Percentiles rank a stretch among this genome's conserved stretches.
phyloP scores from a whole-genome alignment of 441 rosid species.

The Gossypium davidsonii region DNA sequence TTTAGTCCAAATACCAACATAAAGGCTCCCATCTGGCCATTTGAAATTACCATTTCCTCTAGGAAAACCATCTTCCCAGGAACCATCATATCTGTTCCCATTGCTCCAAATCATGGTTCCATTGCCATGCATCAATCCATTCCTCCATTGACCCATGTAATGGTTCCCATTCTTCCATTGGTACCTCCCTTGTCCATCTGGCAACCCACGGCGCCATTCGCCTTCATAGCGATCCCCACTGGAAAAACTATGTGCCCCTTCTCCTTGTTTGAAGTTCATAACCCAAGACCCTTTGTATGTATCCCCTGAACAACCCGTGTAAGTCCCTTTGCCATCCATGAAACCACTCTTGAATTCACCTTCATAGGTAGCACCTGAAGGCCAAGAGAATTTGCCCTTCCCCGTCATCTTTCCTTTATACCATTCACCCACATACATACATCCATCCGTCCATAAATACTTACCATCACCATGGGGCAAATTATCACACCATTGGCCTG shows the following conservation, averaged over 20 bases:
- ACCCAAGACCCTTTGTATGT: constrained; percentile 76
- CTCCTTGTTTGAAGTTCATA: constrained; percentile 81
- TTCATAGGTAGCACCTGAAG: constrained; percentile 87
- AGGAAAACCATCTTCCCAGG: constrained; percentile 84
- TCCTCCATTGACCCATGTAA: constrained; percentile 80
- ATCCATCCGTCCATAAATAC: constrained; percentile 87
- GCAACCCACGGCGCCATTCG: constrained; percentile 74
- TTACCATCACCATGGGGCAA: constrained; percentile 84
- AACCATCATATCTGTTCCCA: constrained; percentile 85
- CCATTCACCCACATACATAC: constrained; percentile 94
- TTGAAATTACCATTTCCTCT: constrained; percentile 77
- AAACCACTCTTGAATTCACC: constrained; percentile 87
- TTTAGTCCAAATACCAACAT: constrained; percentile 85
- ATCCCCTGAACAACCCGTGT: constrained; percentile 57
- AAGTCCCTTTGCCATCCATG: constrained; percentile 93
- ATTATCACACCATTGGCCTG: constrained; percentile 60
- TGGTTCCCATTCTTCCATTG: constrained; percentile 78
- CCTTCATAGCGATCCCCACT: constrained; percentile 84
- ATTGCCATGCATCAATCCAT: constrained; percentile 64
- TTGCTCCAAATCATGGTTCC: constrained; percentile 78
- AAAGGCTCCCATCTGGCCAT: constrained; percentile 78
- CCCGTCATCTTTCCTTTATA: constrained; percentile 68
- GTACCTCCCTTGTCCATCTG: constrained; percentile 84
- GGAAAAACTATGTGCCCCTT: constrained; percentile 53
- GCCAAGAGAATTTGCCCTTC: constrained; percentile 89